A percentile compares a stretch with the other conserved stretches of the same genome.
Conservation (phyloP, 2,329 filamentous ascomycete genomes). For the Trichocomaceae sp. region DNA sequence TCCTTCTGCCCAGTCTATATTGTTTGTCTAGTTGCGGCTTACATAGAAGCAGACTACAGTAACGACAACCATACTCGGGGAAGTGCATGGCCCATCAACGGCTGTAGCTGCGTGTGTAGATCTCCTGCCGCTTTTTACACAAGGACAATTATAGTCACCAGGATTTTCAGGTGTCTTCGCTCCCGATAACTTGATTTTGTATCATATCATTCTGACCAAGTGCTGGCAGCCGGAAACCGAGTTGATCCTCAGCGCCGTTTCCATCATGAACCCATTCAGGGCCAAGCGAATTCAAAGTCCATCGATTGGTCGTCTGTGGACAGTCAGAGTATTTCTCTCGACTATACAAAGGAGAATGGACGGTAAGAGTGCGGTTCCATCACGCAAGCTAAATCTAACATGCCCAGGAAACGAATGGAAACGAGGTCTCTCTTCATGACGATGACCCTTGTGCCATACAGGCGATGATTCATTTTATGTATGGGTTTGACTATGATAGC, state of each 20-base stretch:
- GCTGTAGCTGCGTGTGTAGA: no score
- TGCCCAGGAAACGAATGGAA: constrained; percentile 12
- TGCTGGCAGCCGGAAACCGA: not conserved
- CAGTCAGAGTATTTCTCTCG: no score
- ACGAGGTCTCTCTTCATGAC: constrained; percentile 14
- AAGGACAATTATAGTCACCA: no score
- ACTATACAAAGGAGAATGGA: no score
- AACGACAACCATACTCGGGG: no score
- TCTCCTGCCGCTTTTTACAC: no score
- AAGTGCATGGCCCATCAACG: no score
- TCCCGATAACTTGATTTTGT: not conserved
- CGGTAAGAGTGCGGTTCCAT: not conserved
- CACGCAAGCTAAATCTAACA: not conserved
- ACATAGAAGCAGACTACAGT: no score
- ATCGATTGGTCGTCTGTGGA: no score
- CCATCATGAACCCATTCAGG: not conserved
- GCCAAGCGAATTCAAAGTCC: not conserved
- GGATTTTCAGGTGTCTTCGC: no score
- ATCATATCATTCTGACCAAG: not conserved
- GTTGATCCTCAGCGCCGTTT: not conserved
- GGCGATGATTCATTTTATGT: constrained; percentile 24
- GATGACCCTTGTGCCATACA: constrained; percentile 14
- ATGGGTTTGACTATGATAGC: constrained; percentile 20
- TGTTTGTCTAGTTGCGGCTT: no score
- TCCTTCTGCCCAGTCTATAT: no score